Evolutionary conservation across 495 filamentous ascomycete genomes (phyloP).

Genomic region (Tuber magnatum): DNA sequence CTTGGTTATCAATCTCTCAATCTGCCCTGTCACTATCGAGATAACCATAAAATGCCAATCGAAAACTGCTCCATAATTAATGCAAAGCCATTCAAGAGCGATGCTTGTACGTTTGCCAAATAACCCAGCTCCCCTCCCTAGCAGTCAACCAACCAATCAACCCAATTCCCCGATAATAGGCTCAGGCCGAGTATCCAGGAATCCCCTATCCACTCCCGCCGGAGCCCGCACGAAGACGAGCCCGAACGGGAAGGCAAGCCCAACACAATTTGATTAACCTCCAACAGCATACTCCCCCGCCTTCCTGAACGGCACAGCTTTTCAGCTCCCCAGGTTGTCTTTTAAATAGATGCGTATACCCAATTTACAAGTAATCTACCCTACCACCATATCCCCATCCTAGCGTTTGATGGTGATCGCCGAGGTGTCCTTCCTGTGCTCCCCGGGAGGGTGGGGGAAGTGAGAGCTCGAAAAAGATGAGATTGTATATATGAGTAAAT

Average conservation of each 20-base stretch:
- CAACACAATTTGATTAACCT: background rate
- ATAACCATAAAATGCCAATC: background rate
- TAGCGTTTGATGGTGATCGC: background rate
- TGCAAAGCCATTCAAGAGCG: background rate
- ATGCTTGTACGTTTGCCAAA: background rate
- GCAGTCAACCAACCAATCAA: background rate
- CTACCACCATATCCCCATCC: background rate
- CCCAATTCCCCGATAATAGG: background rate
- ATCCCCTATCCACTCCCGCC: background rate
- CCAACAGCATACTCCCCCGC: background rate
- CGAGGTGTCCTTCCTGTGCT: background rate
- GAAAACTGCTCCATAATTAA: background rate
- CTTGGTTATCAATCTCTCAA: background rate
- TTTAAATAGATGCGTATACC: background rate
- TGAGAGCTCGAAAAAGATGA: background rate
- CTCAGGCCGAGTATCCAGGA: too few relatives aligned
- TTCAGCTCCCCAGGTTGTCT: background rate
- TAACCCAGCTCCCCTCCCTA: background rate
- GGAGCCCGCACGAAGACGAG: background rate
- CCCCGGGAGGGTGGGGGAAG: background rate
- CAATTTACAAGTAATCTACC: background rate
- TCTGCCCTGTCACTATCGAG: rapidly evolving
- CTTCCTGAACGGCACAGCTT: background rate
- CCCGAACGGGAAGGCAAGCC: background rate
- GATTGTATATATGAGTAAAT: background rate